phyloP scores from a whole-genome alignment of 2,329 filamentous ascomycete genomes.

The Sordariomycetes sp. region DNA sequence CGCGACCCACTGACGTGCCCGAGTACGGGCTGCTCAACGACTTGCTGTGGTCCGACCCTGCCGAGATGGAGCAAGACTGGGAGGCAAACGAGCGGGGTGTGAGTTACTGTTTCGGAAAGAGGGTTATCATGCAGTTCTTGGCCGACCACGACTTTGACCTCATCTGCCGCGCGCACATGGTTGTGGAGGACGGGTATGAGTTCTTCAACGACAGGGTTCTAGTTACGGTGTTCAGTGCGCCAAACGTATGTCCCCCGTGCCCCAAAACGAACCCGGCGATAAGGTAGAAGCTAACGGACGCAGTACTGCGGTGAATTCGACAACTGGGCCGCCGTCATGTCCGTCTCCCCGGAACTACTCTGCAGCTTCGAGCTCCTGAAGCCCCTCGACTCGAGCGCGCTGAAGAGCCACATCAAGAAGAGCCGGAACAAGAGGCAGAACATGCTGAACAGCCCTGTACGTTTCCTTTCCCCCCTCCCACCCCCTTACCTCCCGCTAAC shows the following conservation, averaged over 20 bases:
- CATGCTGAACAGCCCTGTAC: conserved; percentile 91
- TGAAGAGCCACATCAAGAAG: conserved; percentile 99
- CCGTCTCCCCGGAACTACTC: conserved; percentile 81
- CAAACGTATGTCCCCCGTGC: conserved; percentile 60
- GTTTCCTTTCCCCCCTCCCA: conserved; percentile 25
- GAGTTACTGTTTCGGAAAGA: conserved; percentile 97
- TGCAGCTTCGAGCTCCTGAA: conserved; percentile 97
- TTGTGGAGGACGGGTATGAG: conserved; percentile 97
- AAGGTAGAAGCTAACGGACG: conserved; percentile 14
- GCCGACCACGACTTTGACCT: conserved; percentile 93
- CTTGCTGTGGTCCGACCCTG: conserved; percentile 92
- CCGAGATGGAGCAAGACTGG: conserved; percentile 97
- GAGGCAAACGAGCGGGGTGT: conserved; percentile 95
- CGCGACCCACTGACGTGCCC: conserved; percentile 89
- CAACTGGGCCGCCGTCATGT: conserved; percentile 99
- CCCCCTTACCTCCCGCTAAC: background rate
- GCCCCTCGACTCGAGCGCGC: conserved; percentile 84
- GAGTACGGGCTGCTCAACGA: conserved; percentile 95
- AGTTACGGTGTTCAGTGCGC: conserved; percentile 94
- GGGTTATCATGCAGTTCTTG: conserved; percentile 93
- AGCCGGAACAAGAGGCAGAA: conserved; percentile 87
- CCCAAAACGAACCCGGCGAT: background rate
- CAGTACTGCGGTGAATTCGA: conserved; percentile 98
- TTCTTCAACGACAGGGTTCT: conserved; percentile 94
- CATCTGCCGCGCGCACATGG: conserved; percentile 96